Conservation (phyloP, 2,329 filamentous ascomycete species). For the Pyrenophora teres region DNA sequence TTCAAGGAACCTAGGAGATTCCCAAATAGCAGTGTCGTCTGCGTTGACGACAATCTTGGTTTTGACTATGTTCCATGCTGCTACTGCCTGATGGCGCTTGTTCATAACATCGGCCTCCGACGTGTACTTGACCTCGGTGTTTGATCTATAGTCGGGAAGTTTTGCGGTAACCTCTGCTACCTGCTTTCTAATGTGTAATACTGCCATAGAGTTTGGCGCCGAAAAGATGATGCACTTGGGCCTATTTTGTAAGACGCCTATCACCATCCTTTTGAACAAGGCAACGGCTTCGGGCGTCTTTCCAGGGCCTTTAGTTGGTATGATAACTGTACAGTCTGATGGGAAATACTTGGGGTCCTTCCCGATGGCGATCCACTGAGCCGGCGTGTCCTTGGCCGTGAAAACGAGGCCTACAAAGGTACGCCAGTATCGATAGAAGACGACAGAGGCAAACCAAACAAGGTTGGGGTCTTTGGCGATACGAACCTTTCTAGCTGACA, state of each 20-base stretch:
- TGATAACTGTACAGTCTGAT: conserved; percentile 24
- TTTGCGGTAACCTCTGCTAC: no score
- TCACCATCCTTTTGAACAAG: conserved; percentile 13
- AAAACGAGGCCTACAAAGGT: no score
- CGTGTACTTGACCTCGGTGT: conserved; percentile 7
- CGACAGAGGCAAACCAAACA: no score
- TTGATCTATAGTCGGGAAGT: no score
- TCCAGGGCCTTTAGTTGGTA: conserved; percentile 24
- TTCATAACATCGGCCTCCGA: conserved; percentile 19
- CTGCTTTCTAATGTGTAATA: conserved; percentile 1
- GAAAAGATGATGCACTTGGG: conserved; percentile 26
- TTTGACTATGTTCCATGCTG: conserved; percentile 11
- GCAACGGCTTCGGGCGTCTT: conserved; percentile 1
- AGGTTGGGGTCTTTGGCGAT: no score
- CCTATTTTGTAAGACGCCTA: conserved; percentile 17
- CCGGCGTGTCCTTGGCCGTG: no score
- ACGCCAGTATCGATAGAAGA: no score
- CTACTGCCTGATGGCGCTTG: conserved; percentile 25
- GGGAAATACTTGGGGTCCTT: neutral
- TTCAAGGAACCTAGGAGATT: conserved; percentile 13
- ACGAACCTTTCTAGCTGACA: no score
- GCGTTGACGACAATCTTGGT: conserved; percentile 19
- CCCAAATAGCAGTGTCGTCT: conserved; percentile 31
- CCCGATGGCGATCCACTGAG: no score
- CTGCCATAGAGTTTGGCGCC: conserved; percentile 9